Evolutionary conservation across 768 basidiomycete species (phyloP).

Genomic region (Pleurotus citrinopileatus): DNA sequence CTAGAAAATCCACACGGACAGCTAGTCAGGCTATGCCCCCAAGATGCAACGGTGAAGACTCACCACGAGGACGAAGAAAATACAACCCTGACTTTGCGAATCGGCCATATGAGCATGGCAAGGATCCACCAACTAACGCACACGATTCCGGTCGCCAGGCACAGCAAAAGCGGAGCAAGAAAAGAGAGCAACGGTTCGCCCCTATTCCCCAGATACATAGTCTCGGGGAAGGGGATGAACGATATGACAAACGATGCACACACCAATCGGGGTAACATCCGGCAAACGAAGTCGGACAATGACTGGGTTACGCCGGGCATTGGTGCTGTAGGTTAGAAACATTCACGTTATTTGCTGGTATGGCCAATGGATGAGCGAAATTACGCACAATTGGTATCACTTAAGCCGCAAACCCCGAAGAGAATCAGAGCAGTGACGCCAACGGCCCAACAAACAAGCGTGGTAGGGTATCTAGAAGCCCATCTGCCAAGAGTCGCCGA

Average conservation of each 20-base stretch:
- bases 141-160: constrained; percentile 66
- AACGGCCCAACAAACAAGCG: constrained; percentile 68
- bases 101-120: constrained; percentile 41
- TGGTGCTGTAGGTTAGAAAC: constrained; percentile 23
- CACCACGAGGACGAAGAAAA: constrained; percentile 11
- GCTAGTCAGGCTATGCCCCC: too few relatives aligned
- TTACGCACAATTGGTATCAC: constrained; percentile 27
- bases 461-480: constrained; percentile 72
- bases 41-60: neutral
- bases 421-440: constrained; percentile 64
- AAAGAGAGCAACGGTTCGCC: constrained; percentile 46
- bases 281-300: constrained; percentile 38
- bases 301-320: constrained; percentile 51
- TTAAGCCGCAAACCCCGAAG: constrained; percentile 47
- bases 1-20: neutral
- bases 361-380: too few relatives aligned
- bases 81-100: constrained; percentile 29
- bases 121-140: constrained; percentile 57
- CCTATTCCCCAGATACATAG: constrained; percentile 58
- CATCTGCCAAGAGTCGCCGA: constrained; percentile 66
- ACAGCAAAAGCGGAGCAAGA: constrained; percentile 54
- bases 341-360: too few relatives aligned
- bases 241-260: constrained; percentile 42
- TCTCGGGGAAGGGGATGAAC: constrained; percentile 52
- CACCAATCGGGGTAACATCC: constrained; percentile 40